Evolutionary conservation across 768 basidiomycete species (phyloP), one percentile per base, ranked within the genome.

Genomic region (Suillus subluteus): DNA sequence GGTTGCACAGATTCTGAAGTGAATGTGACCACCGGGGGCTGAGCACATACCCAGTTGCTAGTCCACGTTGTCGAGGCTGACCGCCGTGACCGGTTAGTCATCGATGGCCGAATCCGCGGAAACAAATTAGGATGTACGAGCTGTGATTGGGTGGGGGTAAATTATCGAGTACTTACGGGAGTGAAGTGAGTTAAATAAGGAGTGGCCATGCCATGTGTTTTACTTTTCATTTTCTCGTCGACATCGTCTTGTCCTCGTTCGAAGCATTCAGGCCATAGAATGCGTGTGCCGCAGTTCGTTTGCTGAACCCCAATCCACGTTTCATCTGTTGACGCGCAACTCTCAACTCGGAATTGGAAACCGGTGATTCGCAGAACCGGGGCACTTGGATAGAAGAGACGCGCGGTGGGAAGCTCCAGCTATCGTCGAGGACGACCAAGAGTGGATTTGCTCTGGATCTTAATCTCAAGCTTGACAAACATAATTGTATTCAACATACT

Each of bases 121-220:
- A 13, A 18, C 40, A 61, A 61, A 61, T 30, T 61, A 61, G 40
- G 59, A 12, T 7, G 11, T 1, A 13, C 11, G 32, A 35, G 54
- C 2, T 32, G 11, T 56, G 55, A 56, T 56, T 37, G 55, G 55
- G 21, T 32, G 55, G 55, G 12, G 21, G 55, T 56, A n/a, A 35
- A 56, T 13, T n/a, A 13, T 56, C 21, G 6, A 37, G 32, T 35
- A 30, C 55, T 56, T 56, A 56, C 55, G 55, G 32, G 55, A 56
- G 26, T 38, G 6, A 26, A 6, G 2, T 26, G 1, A 30, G 59
- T 61, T 61, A 61, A 61, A 61, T 61, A 61, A 43, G 41, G 41
- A 43, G 8, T 41, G 4, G 59, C 59, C 59, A 61, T 61, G 59
- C 59, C 59, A 61, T 61, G 59, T 30, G 59, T 61, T 41, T 4